Percentiles rank a stretch among this genome's conserved stretches.
Conservation (phyloP, 495 filamentous ascomycete species). For the Lasiosphaeria ovina region DNA sequence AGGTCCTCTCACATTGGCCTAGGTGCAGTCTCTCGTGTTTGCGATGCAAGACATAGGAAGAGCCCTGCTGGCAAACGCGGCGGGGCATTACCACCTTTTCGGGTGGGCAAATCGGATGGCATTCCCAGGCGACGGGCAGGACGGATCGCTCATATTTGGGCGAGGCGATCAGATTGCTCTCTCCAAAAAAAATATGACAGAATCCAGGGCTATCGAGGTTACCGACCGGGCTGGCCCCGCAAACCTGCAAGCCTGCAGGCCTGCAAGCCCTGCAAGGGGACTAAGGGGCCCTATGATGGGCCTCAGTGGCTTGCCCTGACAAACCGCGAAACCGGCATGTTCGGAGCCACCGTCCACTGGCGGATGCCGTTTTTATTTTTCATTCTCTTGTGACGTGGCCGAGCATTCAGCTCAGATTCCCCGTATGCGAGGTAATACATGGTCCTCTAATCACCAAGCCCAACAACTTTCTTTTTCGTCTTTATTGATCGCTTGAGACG, state of each 20-base stretch:
- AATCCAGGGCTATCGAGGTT: background rate
- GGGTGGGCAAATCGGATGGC: constrained; percentile 16
- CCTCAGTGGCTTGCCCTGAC: background rate
- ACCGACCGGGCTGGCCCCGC: too few relatives aligned
- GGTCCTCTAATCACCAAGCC: too few relatives aligned
- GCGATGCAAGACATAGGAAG: constrained; percentile 1
- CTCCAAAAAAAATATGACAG: constrained; percentile 4
- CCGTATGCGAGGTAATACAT: too few relatives aligned
- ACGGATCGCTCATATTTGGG: constrained; percentile 17
- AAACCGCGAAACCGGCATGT: too few relatives aligned
- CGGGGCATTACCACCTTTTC: background rate
- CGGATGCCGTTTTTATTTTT: background rate
- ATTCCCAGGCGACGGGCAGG: constrained; percentile 5
- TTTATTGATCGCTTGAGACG: too few relatives aligned
- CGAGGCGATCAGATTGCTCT: constrained; percentile 9
- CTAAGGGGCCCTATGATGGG: background rate
- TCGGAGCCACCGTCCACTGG: background rate
- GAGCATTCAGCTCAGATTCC: too few relatives aligned
- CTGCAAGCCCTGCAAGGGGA: background rate
- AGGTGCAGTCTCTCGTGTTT: background rate
- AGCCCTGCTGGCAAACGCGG: background rate
- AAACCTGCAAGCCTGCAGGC: background rate
- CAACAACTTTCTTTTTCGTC: too few relatives aligned
- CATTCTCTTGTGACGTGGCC: too few relatives aligned
- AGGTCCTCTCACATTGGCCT: too few relatives aligned